Conservation (phyloP, 169 alveolate genomes). For the Sarcocystis neurona region DNA sequence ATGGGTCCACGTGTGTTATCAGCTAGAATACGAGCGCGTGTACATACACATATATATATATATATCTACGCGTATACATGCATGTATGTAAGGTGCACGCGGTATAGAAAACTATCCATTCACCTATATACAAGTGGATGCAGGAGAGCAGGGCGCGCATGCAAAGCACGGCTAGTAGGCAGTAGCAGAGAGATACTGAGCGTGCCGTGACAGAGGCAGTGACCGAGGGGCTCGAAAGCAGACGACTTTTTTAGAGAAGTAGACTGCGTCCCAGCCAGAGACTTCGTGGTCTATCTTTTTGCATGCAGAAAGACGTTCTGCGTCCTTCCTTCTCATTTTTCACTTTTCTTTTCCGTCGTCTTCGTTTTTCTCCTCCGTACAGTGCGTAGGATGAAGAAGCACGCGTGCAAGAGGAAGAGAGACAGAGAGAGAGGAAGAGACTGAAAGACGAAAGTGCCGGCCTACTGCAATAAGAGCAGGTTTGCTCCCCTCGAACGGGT, state of each 20-base stretch:
- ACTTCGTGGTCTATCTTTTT: no score
- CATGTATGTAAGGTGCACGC: neutral
- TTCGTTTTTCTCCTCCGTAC: no score
- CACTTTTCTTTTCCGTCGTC: neutral
- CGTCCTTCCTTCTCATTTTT: neutral
- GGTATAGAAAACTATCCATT: neutral
- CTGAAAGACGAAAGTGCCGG: neutral
- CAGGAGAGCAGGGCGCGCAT: neutral
- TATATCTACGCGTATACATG: neutral
- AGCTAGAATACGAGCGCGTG: no score
- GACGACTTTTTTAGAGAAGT: no score
- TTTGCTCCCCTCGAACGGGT: conserved; percentile 76
- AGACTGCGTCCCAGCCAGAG: no score
- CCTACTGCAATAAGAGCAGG: conserved; percentile 72
- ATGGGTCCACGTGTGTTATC: no score
- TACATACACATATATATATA: no score
- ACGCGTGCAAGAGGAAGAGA: neutral
- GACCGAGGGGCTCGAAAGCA: no score
- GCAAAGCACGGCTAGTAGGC: no score
- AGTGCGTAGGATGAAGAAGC: no score
- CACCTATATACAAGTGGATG: neutral
- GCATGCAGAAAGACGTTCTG: neutral
- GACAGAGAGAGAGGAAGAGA: neutral
- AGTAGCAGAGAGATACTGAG: no score
- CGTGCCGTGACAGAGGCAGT: no score